A percentile compares a stretch with the other conserved stretches of the same genome.
These are phyloP conservation scores for Wolfiporia cocos DNA, from an alignment of 1,284 basidiomycete genomes.

Conservation along the genomic window DNA sequence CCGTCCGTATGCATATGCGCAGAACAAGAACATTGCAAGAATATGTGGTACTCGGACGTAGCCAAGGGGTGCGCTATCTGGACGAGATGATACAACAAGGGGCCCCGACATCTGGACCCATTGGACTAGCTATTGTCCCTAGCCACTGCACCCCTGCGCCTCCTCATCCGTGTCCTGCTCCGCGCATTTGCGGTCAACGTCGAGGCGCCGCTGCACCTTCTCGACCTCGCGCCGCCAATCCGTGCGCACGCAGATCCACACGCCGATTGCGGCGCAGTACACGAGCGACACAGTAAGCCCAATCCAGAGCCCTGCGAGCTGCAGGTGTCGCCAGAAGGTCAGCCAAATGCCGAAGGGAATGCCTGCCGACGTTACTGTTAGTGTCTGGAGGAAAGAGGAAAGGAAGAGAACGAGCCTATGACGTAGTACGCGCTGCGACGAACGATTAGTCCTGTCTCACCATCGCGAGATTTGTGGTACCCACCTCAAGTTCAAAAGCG, in stretches of 20 bases:
- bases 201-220: slow-evolving; percentile 48
- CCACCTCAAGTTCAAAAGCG: slow-evolving; percentile 55
- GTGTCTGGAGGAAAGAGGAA: no score
- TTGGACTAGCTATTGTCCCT: no score
- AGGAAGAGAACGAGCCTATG: slow-evolving; percentile 33
- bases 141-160: slow-evolving; percentile 5
- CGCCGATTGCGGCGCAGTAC: slow-evolving; percentile 43
- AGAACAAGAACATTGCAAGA: no score
- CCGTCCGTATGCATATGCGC: no score
- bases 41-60: no score
- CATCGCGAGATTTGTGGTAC: slow-evolving; percentile 7
- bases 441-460: slow-evolving; percentile 4
- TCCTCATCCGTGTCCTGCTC: slow-evolving; percentile 11
- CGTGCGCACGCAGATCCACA: slow-evolving; percentile 44
- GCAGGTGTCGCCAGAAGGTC: slow-evolving; percentile 45
- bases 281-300: slow-evolving; percentile 58
- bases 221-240: slow-evolving; percentile 60
- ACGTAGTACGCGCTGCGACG: slow-evolving; percentile 56
- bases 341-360: slow-evolving; percentile 64
- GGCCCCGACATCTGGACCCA: no score
- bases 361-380: no score
- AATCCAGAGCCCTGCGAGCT: slow-evolving; percentile 59
- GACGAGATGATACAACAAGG: no score
- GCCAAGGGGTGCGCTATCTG: no score
- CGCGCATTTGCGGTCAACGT: slow-evolving; percentile 15